Evolutionary conservation across 2,329 filamentous ascomycete genomes (phyloP).

Genomic region (Trichoderma harzianum): DNA sequence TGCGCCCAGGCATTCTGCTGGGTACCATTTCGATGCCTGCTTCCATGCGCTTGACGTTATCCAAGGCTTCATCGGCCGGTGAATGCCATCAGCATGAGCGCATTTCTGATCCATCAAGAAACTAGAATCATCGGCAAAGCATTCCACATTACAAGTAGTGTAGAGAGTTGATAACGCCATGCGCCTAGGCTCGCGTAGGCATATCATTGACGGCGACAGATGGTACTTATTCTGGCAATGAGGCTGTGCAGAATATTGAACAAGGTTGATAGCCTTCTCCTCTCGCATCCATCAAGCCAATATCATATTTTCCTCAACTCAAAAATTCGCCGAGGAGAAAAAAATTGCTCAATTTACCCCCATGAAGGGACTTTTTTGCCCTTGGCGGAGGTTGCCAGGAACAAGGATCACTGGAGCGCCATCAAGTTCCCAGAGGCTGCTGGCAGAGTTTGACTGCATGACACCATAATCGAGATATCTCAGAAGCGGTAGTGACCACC

Average conservation of each 20-base stretch:
- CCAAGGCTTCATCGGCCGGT: not conserved
- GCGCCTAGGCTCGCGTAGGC: not conserved
- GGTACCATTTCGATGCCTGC: not conserved
- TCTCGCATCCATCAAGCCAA: not conserved
- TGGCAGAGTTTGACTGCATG: not conserved
- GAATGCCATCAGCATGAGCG: not conserved
- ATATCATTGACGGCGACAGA: not conserved
- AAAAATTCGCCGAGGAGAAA: not conserved
- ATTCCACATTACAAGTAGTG: not conserved
- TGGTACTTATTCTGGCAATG: not conserved
- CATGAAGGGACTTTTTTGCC: not conserved
- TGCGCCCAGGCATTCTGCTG: not conserved
- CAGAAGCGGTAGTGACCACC: not conserved
- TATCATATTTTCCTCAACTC: not conserved
- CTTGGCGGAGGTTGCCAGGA: not conserved
- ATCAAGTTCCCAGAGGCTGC: not conserved
- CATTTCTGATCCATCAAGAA: not conserved
- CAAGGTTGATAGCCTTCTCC: constrained; percentile 1
- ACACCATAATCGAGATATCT: not conserved
- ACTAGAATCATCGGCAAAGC: not conserved
- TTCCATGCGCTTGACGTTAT: not conserved
- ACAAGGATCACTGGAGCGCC: not conserved
- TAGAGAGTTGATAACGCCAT: not conserved
- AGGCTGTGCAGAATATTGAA: constrained; percentile 16
- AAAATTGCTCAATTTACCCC: not conserved